Conservation (phyloP, 768 basidiomycete genomes). For the Trichaptum fuscoviolaceum region DNA sequence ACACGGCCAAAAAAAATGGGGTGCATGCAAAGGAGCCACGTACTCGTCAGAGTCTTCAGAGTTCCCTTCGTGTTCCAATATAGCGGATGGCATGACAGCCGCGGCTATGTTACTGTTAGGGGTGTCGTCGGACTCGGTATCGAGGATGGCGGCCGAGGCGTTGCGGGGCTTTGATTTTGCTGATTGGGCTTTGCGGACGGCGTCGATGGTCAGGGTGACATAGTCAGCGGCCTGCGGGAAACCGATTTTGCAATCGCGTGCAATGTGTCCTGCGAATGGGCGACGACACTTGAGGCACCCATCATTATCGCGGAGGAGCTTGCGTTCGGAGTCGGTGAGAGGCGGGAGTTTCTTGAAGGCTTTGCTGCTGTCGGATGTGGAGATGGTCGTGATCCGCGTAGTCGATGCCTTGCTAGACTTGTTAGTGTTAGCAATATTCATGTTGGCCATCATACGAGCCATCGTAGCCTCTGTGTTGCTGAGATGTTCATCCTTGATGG, state of each 20-base stretch:
- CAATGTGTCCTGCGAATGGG: no score
- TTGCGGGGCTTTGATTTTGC: not conserved
- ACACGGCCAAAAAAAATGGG: conserved; percentile 9
- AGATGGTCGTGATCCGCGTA: no score
- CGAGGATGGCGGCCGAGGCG: no score
- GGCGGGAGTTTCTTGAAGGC: conserved; percentile 6
- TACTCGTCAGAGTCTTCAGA: no score
- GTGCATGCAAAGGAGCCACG: conserved; percentile 5
- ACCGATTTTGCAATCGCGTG: conserved; percentile 17
- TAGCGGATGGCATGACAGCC: not conserved
- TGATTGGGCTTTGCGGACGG: not conserved
- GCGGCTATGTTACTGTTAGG: not conserved
- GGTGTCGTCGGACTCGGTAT: not conserved
- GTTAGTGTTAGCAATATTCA: no score
- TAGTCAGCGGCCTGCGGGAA: conserved; percentile 18
- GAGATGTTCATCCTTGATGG: no score
- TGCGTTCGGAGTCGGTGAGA: conserved; percentile 10
- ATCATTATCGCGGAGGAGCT: conserved; percentile 12
- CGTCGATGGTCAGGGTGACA: conserved; percentile 11
- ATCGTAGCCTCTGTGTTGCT: no score
- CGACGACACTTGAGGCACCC: conserved; percentile 25
- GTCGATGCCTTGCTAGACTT: no score
- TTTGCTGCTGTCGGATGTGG: no score
- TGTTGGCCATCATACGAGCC: no score
- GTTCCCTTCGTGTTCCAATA: conserved; percentile 5